Evolutionary conservation across 345 rosid genomes (phyloP).

Genomic region (Linum trigynum): DNA sequence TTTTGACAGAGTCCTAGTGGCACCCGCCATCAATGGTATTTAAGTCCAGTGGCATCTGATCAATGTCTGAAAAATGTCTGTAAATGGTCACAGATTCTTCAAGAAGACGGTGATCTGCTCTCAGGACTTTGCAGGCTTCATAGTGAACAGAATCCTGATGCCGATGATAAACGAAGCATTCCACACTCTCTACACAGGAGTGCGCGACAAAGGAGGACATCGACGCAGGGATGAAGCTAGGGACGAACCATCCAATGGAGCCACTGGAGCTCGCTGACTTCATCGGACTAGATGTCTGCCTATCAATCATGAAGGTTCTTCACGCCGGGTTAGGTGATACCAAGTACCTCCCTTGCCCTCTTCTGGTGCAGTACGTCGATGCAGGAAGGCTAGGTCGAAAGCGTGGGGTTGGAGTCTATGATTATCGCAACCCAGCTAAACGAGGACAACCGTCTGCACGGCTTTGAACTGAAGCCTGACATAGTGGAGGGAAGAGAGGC

Average conservation of each 20-base stretch:
- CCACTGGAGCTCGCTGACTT: conserved; percentile 80
- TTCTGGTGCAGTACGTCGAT: conserved; percentile 77
- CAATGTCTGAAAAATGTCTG: not conserved
- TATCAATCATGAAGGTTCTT: conserved; percentile 75
- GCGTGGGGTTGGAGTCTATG: conserved; percentile 64
- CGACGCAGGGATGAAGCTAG: conserved; percentile 80
- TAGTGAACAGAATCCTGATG: conserved; percentile 85
- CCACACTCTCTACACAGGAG: conserved; percentile 70
- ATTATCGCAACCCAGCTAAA: conserved; percentile 33
- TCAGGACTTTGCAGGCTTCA: conserved; percentile 67
- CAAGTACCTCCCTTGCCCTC: conserved; percentile 74
- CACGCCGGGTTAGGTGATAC: conserved; percentile 56
- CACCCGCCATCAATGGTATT: no score
- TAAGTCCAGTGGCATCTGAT: no score
- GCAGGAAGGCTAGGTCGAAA: conserved; percentile 79
- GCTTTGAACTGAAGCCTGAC: conserved; percentile 27
- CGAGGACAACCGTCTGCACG: conserved; percentile 27
- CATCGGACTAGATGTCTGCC: conserved; percentile 70
- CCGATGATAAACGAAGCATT: conserved; percentile 97
- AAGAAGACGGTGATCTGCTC: conserved; percentile 75
- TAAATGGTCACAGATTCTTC: conserved; percentile 54
- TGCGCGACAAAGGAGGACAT: conserved; percentile 91
- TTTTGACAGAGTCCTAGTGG: conserved; percentile 28
- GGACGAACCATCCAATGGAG: conserved; percentile 89
- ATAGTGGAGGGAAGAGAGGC: no score